Conservation (phyloP, 805 yeast genomes). For the Wickerhamomyces bisporus region DNA sequence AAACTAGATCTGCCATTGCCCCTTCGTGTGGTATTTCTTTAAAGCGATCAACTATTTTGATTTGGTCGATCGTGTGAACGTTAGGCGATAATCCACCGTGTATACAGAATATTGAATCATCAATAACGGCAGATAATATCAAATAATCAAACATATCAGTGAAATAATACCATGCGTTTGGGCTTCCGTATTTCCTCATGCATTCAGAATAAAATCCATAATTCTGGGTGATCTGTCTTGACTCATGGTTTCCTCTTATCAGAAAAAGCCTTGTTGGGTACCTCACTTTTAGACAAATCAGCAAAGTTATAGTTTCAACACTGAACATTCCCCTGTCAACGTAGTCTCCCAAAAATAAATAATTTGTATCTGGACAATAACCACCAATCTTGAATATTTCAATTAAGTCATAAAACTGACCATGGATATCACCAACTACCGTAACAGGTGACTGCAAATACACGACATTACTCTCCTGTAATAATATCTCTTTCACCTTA, state of each 20-base stretch:
- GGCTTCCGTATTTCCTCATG: constrained; percentile 76
- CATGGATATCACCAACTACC: constrained; percentile 96
- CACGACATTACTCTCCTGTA: constrained; percentile 82
- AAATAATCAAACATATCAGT: constrained; percentile 92
- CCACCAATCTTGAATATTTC: constrained; percentile 96
- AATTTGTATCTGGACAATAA: constrained; percentile 87
- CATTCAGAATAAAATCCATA: constrained; percentile 97
- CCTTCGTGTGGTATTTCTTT: constrained; percentile 98
- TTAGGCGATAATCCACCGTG: constrained; percentile 97
- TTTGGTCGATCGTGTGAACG: constrained; percentile 90
- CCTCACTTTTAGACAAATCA: constrained; percentile 78
- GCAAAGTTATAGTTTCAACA: constrained; percentile 83
- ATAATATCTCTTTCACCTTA: constrained; percentile 74
- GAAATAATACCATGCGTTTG: constrained; percentile 79
- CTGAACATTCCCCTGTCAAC: constrained; percentile 94
- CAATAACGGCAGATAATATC: constrained; percentile 85
- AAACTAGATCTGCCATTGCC: constrained; percentile 97
- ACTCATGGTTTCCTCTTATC: constrained; percentile 94
- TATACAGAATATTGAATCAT: constrained; percentile 85
- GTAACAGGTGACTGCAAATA: constrained; percentile 83
- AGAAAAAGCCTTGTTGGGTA: constrained; percentile 81
- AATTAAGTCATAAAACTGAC: constrained; percentile 89
- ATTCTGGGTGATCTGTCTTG: constrained; percentile 93
- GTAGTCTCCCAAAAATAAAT: constrained; percentile 89
- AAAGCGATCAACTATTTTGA: constrained; percentile 83